Conservation (phyloP, 176 grass and related monocot genomes). For the Aechmea fasciata region DNA sequence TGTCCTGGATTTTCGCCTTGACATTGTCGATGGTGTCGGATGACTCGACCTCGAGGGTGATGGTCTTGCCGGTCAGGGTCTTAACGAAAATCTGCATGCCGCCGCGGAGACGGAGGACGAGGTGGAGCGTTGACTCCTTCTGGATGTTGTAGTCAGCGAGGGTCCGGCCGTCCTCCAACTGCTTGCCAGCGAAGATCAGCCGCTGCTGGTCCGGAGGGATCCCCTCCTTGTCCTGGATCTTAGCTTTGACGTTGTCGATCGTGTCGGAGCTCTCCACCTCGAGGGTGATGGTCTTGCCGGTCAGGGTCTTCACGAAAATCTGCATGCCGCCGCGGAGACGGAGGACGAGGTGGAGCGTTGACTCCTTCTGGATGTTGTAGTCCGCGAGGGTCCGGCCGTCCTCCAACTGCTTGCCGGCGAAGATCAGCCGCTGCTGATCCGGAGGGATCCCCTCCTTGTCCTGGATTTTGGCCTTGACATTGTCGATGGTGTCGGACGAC, state of each 20-base stretch:
- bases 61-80: constrained; percentile 48
- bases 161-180: not conserved
- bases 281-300: constrained; percentile 46
- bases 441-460: constrained; percentile 48
- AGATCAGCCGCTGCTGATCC: constrained; percentile 28
- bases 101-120: not conserved
- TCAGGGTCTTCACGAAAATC: constrained; percentile 34
- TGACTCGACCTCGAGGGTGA: constrained; percentile 45
- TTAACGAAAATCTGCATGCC: constrained; percentile 32
- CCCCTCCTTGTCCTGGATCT: constrained; percentile 14
- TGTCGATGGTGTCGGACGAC: constrained; percentile 27
- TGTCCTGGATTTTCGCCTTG: constrained; percentile 13
- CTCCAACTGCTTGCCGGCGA: constrained; percentile 33
- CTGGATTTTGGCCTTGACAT: constrained; percentile 36
- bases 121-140: constrained; percentile 8
- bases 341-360: constrained; percentile 2
- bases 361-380: constrained; percentile 11
- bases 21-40: constrained; percentile 23
- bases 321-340: constrained; percentile 20
- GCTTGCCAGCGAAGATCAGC: constrained; percentile 10
- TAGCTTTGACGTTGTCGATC: constrained; percentile 14
- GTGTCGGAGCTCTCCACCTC: constrained; percentile 44
- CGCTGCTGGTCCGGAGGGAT: constrained; percentile 17
- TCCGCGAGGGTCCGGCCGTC: constrained; percentile 24
- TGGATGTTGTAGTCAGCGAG: constrained; percentile 4